A percentile compares a stretch with the other conserved stretches of the same genome.
Evolutionary conservation across 2,329 filamentous ascomycete genomes (phyloP).

Genomic region (Trichoderma cornu-damae): DNA sequence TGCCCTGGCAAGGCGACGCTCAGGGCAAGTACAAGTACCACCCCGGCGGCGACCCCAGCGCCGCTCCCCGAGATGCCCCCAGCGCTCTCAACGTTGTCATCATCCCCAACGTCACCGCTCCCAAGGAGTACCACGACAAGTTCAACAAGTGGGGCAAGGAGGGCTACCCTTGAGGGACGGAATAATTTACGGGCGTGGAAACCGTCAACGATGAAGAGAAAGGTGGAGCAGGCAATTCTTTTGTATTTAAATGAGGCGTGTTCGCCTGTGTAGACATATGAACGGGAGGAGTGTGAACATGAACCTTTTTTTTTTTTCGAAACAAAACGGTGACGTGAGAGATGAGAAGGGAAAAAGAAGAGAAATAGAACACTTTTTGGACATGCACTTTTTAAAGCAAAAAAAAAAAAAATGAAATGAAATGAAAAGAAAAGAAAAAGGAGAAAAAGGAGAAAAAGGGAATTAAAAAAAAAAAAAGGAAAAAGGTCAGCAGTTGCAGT

Average conservation of each 20-base stretch:
- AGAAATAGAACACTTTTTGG: background rate
- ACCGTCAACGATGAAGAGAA: background rate
- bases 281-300: background rate
- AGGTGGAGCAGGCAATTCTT: background rate
- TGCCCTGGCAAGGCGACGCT: conserved; percentile 81
- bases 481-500: too few relatives aligned
- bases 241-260: conserved; percentile 7
- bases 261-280: conserved; percentile 17
- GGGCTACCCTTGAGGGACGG: conserved; percentile 60
- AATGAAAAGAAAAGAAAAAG: too few relatives aligned
- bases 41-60: conserved; percentile 75
- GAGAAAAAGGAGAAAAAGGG: too few relatives aligned
- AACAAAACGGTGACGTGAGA: background rate
- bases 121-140: conserved; percentile 89
- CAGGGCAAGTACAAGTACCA: conserved; percentile 70
- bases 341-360: background rate
- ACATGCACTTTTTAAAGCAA: background rate
- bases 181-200: background rate
- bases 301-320: conserved; percentile 10
- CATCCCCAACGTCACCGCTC: conserved; percentile 86
- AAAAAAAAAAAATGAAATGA: too few relatives aligned
- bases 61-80: conserved; percentile 79
- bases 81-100: conserved; percentile 94
- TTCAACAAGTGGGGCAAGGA: conserved; percentile 99
- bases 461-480: too few relatives aligned